phyloP scores from a whole-genome alignment of 148 eudicot genomes.

The Hydrangea macrophylla region DNA sequence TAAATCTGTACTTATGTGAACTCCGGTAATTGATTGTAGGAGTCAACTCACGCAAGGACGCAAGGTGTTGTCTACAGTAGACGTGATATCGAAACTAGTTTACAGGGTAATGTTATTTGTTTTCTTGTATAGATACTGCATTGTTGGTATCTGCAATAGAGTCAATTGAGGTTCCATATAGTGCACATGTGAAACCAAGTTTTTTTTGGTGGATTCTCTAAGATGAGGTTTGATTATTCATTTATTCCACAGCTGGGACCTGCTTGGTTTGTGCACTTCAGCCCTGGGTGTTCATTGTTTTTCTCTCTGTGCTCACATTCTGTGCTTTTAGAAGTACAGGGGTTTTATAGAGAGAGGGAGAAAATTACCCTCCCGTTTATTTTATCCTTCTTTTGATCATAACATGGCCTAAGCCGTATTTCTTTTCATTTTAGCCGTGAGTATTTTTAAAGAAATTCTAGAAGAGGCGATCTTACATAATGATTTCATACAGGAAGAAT shows the following conservation, averaged over 20 bases:
- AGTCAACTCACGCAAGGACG: constrained; percentile 92
- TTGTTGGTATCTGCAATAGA: neutral
- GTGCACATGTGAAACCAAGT: too few relatives aligned
- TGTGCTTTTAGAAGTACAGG: neutral
- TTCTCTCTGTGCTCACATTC: neutral
- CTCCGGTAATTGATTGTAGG: constrained; percentile 35
- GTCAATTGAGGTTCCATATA: neutral
- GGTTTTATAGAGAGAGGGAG: neutral
- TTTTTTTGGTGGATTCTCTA: too few relatives aligned
- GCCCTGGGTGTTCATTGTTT: neutral
- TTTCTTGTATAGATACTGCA: neutral
- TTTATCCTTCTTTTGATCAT: neutral
- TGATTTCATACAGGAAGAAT: constrained; percentile 67
- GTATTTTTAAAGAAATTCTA: neutral
- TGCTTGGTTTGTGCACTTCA: neutral
- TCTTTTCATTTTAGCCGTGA: neutral
- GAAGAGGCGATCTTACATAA: neutral
- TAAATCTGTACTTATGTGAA: constrained; percentile 9
- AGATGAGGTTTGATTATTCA: too few relatives aligned
- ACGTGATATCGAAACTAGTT: constrained; percentile 85
- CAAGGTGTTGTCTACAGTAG: constrained; percentile 71
- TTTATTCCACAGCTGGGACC: too few relatives aligned
- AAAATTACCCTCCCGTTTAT: neutral
- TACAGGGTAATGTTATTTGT: constrained; percentile 51
- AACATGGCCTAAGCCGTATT: too few relatives aligned